phyloP scores from a whole-genome alignment of 2,329 filamentous ascomycete species.

The Neonectria sp. region DNA sequence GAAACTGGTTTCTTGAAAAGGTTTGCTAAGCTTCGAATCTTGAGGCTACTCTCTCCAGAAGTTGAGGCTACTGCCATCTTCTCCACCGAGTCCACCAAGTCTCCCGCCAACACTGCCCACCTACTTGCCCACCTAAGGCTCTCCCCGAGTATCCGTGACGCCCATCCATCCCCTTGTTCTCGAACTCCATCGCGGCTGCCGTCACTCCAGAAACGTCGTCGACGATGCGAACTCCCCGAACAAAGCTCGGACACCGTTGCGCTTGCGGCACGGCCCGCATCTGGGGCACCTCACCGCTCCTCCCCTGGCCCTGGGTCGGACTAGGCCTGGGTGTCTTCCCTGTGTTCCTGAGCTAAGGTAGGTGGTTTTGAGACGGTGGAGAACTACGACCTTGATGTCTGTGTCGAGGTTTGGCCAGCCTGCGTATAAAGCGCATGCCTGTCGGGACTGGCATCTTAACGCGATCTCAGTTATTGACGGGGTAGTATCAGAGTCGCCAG shows the following conservation, averaged over 20 bases:
- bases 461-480: neutral
- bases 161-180: neutral
- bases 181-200: neutral
- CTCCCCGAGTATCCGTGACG: neutral
- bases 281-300: conserved; percentile 11
- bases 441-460: neutral
- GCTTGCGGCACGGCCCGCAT: conserved; percentile 26
- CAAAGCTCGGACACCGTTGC: conserved; percentile 8
- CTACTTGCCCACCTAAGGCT: neutral
- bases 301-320: conserved; percentile 3
- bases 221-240: neutral
- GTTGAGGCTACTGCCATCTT: neutral
- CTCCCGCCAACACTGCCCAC: neutral
- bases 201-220: neutral
- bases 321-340: conserved; percentile 3
- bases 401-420: neutral
- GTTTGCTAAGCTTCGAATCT: neutral
- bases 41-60: neutral
- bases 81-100: neutral
- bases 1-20: neutral
- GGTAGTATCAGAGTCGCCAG: neutral
- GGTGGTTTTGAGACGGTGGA: conserved; percentile 9
- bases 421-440: neutral
- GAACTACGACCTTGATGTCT: conserved; percentile 25
- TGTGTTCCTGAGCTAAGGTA: conserved; percentile 13